These are phyloP conservation scores for Blastomyces parvus DNA, from an alignment of 2,329 filamentous ascomycete species.

Conservation along the genomic window DNA sequence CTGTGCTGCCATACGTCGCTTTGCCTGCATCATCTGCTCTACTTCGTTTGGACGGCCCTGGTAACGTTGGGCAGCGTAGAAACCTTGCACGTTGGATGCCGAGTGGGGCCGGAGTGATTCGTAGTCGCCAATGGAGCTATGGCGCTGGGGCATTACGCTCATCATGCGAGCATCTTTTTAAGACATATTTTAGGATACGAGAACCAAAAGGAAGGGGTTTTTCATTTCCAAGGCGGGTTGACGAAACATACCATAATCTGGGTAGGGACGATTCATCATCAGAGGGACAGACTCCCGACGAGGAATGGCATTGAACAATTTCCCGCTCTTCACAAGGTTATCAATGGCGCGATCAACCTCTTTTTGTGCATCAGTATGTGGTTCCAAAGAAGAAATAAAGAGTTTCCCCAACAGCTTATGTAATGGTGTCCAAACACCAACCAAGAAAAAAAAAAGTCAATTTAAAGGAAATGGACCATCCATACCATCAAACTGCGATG, in stretches of 20 bases:
- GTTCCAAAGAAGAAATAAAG: background rate
- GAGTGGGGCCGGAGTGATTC: slow-evolving; percentile 65
- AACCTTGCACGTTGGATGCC: slow-evolving; percentile 76
- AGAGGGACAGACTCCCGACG: slow-evolving; percentile 74
- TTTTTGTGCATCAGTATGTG: slow-evolving; percentile 30
- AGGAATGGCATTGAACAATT: slow-evolving; percentile 63
- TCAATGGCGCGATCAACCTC: slow-evolving; percentile 95
- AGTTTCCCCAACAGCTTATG: background rate
- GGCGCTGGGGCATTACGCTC: slow-evolving; percentile 48
- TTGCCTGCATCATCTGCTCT: slow-evolving; percentile 98
- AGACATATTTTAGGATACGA: slow-evolving; percentile 3
- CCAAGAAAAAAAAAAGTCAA: background rate
- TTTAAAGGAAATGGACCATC: background rate
- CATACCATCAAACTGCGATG: slow-evolving; percentile 83
- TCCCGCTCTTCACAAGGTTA: slow-evolving; percentile 93
- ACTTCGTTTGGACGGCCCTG: slow-evolving; percentile 81
- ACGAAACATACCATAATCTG: slow-evolving; percentile 50
- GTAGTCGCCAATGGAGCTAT: slow-evolving; percentile 78
- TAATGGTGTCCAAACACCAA: background rate
- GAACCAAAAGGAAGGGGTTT: slow-evolving; percentile 14
- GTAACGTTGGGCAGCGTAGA: slow-evolving; percentile 88
- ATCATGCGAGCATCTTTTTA: slow-evolving; percentile 63
- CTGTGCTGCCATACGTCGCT: slow-evolving; percentile 98
- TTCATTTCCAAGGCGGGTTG: slow-evolving; percentile 17
- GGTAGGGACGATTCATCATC: slow-evolving; percentile 49